Conservation (phyloP, 2,329 filamentous ascomycete species). For the Xylaria digitata region DNA sequence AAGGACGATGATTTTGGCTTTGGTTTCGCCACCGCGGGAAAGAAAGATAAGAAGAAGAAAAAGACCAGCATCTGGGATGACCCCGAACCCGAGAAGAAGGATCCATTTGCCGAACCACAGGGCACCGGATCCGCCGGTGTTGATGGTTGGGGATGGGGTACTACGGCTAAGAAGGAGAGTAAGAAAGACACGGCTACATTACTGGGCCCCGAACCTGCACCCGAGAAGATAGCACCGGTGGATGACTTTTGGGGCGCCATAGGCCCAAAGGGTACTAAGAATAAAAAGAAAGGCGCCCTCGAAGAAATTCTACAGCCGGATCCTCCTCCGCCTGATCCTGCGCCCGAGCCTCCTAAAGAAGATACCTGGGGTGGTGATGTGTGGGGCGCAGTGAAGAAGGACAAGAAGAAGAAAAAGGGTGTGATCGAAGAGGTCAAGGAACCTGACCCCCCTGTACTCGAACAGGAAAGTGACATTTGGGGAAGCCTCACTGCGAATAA, state of each 20-base stretch:
- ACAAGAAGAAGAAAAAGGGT: conserved; percentile 58
- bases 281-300: conserved; percentile 49
- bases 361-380: conserved; percentile 38
- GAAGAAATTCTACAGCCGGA: conserved; percentile 40
- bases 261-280: conserved; percentile 47
- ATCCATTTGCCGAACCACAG: conserved; percentile 42
- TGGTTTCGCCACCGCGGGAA: conserved; percentile 40
- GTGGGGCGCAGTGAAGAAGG: conserved; percentile 34
- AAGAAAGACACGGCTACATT: conserved; percentile 53
- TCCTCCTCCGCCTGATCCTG: conserved; percentile 31
- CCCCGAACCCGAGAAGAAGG: conserved; percentile 49
- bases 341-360: conserved; percentile 33
- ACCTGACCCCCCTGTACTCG: conserved; percentile 37
- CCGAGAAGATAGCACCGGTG: conserved; percentile 35
- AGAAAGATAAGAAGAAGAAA: conserved; percentile 55
- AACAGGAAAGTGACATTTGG: conserved; percentile 39
- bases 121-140: conserved; percentile 39
- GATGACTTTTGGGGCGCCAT: conserved; percentile 50
- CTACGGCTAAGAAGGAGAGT: conserved; percentile 49
- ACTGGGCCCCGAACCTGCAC: conserved; percentile 33
- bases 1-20: conserved; percentile 48
- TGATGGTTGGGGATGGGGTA: conserved; percentile 54
- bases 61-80: conserved; percentile 53
- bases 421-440: conserved; percentile 47
- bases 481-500: conserved; percentile 47